Evolutionary conservation across 2,329 filamentous ascomycete genomes (phyloP).

Genomic region (Fusarium sp.): DNA sequence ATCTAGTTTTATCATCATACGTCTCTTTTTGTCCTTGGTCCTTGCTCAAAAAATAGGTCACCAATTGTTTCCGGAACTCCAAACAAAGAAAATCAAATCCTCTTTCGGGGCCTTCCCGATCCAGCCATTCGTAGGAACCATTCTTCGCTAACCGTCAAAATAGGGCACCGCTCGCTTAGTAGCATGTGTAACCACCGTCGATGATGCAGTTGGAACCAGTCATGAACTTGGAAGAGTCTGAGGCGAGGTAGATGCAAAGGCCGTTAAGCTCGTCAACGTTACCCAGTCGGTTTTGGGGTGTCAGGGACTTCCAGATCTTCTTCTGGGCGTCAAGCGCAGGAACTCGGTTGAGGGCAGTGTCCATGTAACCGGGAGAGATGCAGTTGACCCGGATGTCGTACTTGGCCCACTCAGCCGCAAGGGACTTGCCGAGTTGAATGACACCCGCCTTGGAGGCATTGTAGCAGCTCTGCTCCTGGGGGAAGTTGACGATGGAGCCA

Average conservation of each 20-base stretch:
- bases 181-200: conserved; percentile 75
- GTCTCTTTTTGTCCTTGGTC: conserved; percentile 10
- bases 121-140: neutral
- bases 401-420: conserved; percentile 87
- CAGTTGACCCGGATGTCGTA: conserved; percentile 84
- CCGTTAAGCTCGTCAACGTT: conserved; percentile 81
- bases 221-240: conserved; percentile 79
- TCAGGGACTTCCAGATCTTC: conserved; percentile 80
- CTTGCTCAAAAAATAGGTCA: conserved; percentile 4
- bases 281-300: conserved; percentile 78
- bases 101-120: neutral
- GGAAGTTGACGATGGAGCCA: conserved; percentile 85
- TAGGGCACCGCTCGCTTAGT: conserved; percentile 52
- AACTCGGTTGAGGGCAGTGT: conserved; percentile 82
- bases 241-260: conserved; percentile 79
- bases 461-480: conserved; percentile 85
- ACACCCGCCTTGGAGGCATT: conserved; percentile 86
- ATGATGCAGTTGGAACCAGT: conserved; percentile 79
- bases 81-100: conserved; percentile 30
- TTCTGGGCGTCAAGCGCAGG: conserved; percentile 82
- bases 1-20: conserved; percentile 31
- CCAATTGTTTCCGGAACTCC: conserved; percentile 30
- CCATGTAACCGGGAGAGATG: conserved; percentile 88
- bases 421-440: conserved; percentile 80
- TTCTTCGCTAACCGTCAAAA: conserved; percentile 1